These are phyloP conservation scores for Brassica nigra DNA, from an alignment of 345 rosid genomes.

Conservation along the genomic window DNA sequence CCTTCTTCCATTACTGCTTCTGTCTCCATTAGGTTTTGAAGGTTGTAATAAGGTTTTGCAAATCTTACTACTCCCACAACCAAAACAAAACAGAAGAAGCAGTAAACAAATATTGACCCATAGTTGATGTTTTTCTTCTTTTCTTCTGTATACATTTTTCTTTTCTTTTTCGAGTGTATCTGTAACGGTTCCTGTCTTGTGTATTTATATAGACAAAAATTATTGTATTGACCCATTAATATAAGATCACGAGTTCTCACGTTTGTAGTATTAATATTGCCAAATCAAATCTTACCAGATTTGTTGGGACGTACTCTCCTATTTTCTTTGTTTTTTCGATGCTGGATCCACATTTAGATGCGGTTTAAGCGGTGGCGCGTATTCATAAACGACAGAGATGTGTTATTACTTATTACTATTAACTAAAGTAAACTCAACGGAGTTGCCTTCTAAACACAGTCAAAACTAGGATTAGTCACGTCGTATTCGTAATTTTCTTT, in stretches of 20 bases:
- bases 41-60: slow-evolving; percentile 1
- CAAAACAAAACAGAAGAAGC: not conserved
- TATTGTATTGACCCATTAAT: not conserved
- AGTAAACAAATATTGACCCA: not conserved
- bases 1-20: not conserved
- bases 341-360: not conserved
- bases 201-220: not conserved
- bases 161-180: not conserved
- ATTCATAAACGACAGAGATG: not conserved
- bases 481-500: no score
- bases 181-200: not conserved
- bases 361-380: not conserved
- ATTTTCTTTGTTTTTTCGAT: not conserved
- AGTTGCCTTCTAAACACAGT: no score
- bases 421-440: no score
- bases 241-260: not conserved
- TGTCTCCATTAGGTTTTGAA: not conserved
- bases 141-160: slow-evolving; percentile 1
- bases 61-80: not conserved
- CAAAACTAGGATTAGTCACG: no score
- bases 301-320: not conserved
- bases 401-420: no score
- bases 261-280: not conserved
- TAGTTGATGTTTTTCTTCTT: slow-evolving; percentile 5
- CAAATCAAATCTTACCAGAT: not conserved